These are phyloP conservation scores for Yamadazyma pseudoaaseri DNA, from an alignment of 1,139 yeast species.

Conservation along the genomic window DNA sequence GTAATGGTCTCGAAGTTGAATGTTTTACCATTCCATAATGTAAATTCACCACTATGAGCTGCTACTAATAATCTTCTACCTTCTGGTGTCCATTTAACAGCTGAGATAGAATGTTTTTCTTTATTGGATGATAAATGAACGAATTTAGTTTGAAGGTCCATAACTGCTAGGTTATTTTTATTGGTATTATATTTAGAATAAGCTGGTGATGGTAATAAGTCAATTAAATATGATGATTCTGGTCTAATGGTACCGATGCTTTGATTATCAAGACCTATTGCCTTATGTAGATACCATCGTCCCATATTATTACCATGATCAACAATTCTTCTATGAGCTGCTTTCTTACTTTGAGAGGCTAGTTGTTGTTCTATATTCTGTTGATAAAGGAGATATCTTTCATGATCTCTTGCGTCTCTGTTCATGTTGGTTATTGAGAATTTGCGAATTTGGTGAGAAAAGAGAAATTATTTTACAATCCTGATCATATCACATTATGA, in stretches of 20 bases:
- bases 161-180: constrained; percentile 43
- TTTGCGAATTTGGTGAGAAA: too few species aligned
- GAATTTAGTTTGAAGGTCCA: constrained; percentile 75
- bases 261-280: constrained; percentile 49
- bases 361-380: constrained; percentile 45
- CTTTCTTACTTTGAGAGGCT: constrained; percentile 46
- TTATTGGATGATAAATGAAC: constrained; percentile 91
- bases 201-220: constrained; percentile 70
- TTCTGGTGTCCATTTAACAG: constrained; percentile 95
- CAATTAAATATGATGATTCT: constrained; percentile 71
- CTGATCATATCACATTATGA: constrained; percentile 2
- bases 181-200: constrained; percentile 37
- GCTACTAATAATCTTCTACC: constrained; percentile 90
- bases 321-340: constrained; percentile 76
- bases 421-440: constrained; percentile 1
- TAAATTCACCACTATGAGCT: constrained; percentile 91
- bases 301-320: constrained; percentile 88
- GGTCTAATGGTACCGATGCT: constrained; percentile 67
- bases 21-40: constrained; percentile 95
- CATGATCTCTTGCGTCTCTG: constrained; percentile 7
- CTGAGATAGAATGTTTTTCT: constrained; percentile 86
- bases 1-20: constrained; percentile 95
- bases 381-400: constrained; percentile 21
- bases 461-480: too few species aligned
- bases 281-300: constrained; percentile 62